Percentiles rank a stretch among this genome's conserved stretches.
phyloP scores from a whole-genome alignment of 2,329 filamentous ascomycete species.

The Aaosphaeria arxii region DNA sequence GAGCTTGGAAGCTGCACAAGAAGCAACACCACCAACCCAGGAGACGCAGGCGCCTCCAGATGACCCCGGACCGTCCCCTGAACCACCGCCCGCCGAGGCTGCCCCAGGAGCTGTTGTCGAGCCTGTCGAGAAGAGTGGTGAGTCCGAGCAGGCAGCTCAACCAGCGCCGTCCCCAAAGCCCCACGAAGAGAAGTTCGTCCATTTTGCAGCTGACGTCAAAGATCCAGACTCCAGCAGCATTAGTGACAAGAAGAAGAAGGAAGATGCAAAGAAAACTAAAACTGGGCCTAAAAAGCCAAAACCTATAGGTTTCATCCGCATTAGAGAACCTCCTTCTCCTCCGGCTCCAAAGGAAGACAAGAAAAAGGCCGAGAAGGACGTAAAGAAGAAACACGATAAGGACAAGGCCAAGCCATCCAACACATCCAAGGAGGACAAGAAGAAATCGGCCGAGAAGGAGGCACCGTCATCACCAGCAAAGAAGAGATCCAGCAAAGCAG shows the following conservation, averaged over 20 bases:
- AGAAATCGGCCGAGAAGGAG: slow-evolving; percentile 13
- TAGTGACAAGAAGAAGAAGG: slow-evolving; percentile 25
- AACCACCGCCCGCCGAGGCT: slow-evolving; percentile 2
- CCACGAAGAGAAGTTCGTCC: slow-evolving; percentile 27
- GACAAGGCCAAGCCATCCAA: not conserved
- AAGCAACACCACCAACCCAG: not conserved
- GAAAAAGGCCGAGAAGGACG: slow-evolving; percentile 18
- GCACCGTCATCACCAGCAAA: slow-evolving; percentile 6
- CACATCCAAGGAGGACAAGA: slow-evolving; percentile 14
- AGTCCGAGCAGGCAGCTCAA: slow-evolving; percentile 35
- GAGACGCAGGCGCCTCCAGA: not conserved
- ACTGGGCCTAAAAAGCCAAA: slow-evolving; percentile 22
- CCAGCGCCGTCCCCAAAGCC: slow-evolving; percentile 18
- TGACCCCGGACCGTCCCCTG: not conserved
- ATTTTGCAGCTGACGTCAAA: slow-evolving; percentile 39
- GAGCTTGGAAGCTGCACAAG: not conserved
- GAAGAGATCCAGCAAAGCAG: slow-evolving; percentile 23
- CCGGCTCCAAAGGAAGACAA: slow-evolving; percentile 27
- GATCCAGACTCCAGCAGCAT: slow-evolving; percentile 27
- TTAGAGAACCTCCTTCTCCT: slow-evolving; percentile 18
- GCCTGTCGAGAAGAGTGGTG: slow-evolving; percentile 29
- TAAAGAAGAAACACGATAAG: slow-evolving; percentile 2
- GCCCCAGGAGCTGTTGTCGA: slow-evolving; percentile 1
- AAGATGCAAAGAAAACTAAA: slow-evolving; percentile 6
- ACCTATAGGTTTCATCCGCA: slow-evolving; percentile 29